Evolutionary conservation across 371 early-diverging fungal species (phyloP).

Genomic region (Hamiltosporidium tvaerminnensis): DNA sequence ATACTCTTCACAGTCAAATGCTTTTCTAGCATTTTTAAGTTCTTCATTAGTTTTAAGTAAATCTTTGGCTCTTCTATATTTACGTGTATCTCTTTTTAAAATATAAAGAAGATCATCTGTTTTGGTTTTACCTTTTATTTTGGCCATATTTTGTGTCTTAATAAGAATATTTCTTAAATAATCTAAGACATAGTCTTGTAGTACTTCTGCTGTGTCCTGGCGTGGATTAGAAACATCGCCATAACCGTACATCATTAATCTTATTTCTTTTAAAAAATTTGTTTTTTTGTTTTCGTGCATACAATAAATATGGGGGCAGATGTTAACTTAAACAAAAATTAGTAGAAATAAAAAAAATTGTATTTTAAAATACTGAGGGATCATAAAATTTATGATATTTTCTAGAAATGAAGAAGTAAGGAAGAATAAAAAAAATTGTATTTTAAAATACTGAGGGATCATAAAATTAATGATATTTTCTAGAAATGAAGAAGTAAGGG

Average conservation of each 20-base stretch:
- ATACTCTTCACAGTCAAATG: conserved; percentile 49
- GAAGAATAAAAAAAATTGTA: no score
- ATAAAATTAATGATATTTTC: no score
- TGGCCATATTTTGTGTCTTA: conserved; percentile 51
- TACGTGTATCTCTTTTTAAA: conserved; percentile 51
- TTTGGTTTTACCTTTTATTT: conserved; percentile 52
- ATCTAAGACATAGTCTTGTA: conserved; percentile 49
- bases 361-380: background rate
- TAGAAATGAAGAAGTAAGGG: no score
- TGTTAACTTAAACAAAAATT: no score
- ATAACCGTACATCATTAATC: conserved; percentile 50
- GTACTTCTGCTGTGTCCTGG: conserved; percentile 40
- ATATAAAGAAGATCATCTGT: conserved; percentile 53
- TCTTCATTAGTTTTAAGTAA: conserved; percentile 52
- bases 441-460: no score
- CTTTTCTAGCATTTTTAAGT: conserved; percentile 48
- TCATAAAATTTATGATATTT: background rate
- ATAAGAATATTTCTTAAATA: conserved; percentile 46
- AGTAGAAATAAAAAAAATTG: background rate
- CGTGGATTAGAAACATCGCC: conserved; percentile 51
- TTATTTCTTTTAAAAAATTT: conserved; percentile 49
- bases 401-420: background rate
- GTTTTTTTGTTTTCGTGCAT: conserved; percentile 45
- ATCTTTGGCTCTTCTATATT: conserved; percentile 49
- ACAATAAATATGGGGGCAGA: no score